Base-by-base conservation (phyloP, 2,329 filamentous ascomycete species). In the Pyricularia sp. region DNA sequence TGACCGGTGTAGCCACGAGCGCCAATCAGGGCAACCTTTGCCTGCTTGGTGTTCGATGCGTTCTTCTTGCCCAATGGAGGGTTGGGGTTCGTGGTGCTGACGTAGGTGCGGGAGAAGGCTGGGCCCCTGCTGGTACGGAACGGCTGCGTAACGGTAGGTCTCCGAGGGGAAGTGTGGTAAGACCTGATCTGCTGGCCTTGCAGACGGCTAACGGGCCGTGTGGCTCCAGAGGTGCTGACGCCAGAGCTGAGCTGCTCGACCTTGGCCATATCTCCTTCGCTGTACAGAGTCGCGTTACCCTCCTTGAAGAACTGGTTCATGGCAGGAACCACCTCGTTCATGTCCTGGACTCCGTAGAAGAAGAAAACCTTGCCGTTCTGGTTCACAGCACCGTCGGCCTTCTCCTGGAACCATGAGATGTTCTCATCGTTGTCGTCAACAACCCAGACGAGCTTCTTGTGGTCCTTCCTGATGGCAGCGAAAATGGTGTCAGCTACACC, bases 401-500 rank as follows among this genome's bases (percentile, higher is more conserved):
- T 97, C 80, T 97, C 94, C 73, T 97, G 96, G 84, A 98, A 97
- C 95, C 94, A 98, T 12, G 93, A 94, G 74, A 98, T 84, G 78
- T 98, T 97, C 85, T 98, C 94, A 75, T 98, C 94, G 73, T 96
- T 91, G 76, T 94, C 91, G 82, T 92, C 94, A 70, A 97, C 94
- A n/a, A 93, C 97, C 94, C 94, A 99, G 72, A 93, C 91, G 72
- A 98, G 85, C 81, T 91, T 93, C 69, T 93, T 89, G 79, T 94
- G 91, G 76, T 97, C 94, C 80, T 97, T 96, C 85, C 94, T 96
- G 78, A 98, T 92, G 71, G 92, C 91, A 72, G 91, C 88, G 79
- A 98, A 97, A 69, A 98, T 92, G 76, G 98, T 97, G 79, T 98
- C 95, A 33, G 94, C 92, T 42, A 97, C 90, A 76, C 97, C 97